These are phyloP conservation scores for Cystobasidium tubakii DNA, from an alignment of 768 basidiomycete species.

Conservation along the genomic window DNA sequence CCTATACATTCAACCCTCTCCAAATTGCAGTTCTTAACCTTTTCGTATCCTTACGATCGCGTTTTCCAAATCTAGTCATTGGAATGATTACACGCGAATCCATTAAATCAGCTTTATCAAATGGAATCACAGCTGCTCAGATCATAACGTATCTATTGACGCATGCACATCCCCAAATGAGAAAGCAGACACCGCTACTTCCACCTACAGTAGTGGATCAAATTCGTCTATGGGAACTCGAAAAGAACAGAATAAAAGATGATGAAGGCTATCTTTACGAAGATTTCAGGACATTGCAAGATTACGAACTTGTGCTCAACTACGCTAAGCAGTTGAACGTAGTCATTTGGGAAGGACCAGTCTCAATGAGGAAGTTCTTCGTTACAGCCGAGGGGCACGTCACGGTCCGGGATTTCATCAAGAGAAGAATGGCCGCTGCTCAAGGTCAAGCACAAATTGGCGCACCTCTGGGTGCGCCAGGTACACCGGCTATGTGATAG, in stretches of 20 bases:
- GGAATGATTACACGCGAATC: slow-evolving; percentile 91
- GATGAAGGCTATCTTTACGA: slow-evolving; percentile 82
- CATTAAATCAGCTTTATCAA: slow-evolving; percentile 84
- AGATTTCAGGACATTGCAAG: slow-evolving; percentile 74
- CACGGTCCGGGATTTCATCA: slow-evolving; percentile 43
- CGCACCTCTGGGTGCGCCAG: background rate
- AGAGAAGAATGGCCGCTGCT: slow-evolving; percentile 41
- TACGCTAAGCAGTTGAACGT: slow-evolving; percentile 78
- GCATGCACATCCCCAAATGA: slow-evolving; percentile 97
- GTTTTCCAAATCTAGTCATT: slow-evolving; percentile 95
- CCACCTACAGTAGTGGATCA: slow-evolving; percentile 98
- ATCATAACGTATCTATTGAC: slow-evolving; percentile 90
- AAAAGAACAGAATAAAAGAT: slow-evolving; percentile 81
- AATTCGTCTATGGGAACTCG: slow-evolving; percentile 93
- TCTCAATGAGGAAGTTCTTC: slow-evolving; percentile 71
- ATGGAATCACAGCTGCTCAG: slow-evolving; percentile 97
- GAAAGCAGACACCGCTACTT: slow-evolving; percentile 84
- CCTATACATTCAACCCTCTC: slow-evolving; percentile 94
- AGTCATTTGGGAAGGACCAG: slow-evolving; percentile 72
- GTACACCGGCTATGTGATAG: background rate
- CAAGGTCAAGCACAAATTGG: slow-evolving; percentile 14
- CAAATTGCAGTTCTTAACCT: slow-evolving; percentile 93
- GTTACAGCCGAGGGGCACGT: slow-evolving; percentile 50
- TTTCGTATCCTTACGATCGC: slow-evolving; percentile 83
- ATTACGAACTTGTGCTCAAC: slow-evolving; percentile 77